A percentile compares a stretch with the other conserved stretches of the same genome.
Conservation (phyloP, 148 eudicot species). For the Spergularia marina region DNA sequence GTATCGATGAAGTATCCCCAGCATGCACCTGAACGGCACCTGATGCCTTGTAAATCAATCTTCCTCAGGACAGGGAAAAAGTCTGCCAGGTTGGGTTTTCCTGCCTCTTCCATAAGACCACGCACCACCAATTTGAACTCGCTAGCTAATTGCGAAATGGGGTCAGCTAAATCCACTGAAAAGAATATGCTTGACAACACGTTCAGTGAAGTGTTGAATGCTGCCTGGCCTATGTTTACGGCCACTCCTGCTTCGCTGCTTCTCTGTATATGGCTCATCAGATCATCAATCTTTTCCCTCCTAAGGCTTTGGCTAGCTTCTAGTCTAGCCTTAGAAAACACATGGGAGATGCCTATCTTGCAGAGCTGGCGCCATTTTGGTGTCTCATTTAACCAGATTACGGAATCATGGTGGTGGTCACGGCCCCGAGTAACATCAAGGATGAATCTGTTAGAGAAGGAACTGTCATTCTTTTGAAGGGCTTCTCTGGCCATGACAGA, state of each 20-base stretch:
- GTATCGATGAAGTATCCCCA: too few species aligned
- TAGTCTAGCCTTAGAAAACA: not conserved
- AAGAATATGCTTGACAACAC: not conserved
- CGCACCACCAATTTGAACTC: too few species aligned
- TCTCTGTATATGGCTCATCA: not conserved
- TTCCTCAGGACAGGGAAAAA: too few species aligned
- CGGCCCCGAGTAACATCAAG: not conserved
- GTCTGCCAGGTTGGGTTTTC: too few species aligned
- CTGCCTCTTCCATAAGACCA: too few species aligned
- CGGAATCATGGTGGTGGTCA: not conserved
- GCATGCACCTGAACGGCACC: too few species aligned
- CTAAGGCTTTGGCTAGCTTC: not conserved
- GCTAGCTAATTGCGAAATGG: too few species aligned
- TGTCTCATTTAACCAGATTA: not conserved
- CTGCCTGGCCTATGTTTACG: not conserved
- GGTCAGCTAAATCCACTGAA: too few species aligned
- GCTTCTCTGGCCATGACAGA: conserved; percentile 3
- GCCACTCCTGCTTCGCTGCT: not conserved
- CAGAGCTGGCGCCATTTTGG: conserved; percentile 4
- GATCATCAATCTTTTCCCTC: not conserved
- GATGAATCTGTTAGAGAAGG: not conserved
- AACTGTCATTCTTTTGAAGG: conserved; percentile 10
- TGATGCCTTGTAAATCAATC: conserved; percentile 43
- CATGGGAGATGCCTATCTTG: not conserved
- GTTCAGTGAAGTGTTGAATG: not conserved